phyloP scores from a whole-genome alignment of 2,329 filamentous ascomycete genomes.

The Ophiostoma populinum region DNA sequence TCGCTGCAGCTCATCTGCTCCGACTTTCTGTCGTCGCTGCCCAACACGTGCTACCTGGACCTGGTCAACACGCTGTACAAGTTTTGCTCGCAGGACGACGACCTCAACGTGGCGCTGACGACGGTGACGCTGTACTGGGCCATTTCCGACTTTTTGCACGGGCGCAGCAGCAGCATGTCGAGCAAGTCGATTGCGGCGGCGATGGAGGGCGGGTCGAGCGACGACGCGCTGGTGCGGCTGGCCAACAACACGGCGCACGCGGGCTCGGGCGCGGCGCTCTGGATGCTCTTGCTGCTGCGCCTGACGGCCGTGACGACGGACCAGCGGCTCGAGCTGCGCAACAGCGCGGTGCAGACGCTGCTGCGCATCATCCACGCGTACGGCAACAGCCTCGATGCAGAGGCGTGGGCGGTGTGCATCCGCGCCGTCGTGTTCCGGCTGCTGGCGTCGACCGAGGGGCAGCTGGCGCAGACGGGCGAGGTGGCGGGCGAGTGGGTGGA shows the following conservation, averaged over 20 bases:
- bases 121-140: constrained; percentile 95
- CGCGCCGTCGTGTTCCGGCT: constrained; percentile 67
- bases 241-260: constrained; percentile 41
- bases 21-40: constrained; percentile 67
- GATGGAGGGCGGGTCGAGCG: constrained; percentile 35
- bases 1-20: constrained; percentile 87
- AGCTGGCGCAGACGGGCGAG: constrained; percentile 24
- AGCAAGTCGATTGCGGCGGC: constrained; percentile 40
- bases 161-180: constrained; percentile 37
- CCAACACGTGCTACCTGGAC: constrained; percentile 52
- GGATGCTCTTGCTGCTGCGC: constrained; percentile 59
- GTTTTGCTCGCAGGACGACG: constrained; percentile 78
- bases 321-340: constrained; percentile 56
- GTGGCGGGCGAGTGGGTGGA: constrained; percentile 48
- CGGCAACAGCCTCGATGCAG: constrained; percentile 58
- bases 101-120: constrained; percentile 91
- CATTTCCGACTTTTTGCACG: constrained; percentile 69
- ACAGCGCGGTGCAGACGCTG: constrained; percentile 79
- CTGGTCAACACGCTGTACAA: constrained; percentile 77
- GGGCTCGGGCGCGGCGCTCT: constrained; percentile 53
- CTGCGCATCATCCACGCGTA: constrained; percentile 86
- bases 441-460: constrained; percentile 48
- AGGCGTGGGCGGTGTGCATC: constrained; percentile 72
- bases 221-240: constrained; percentile 37
- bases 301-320: constrained; percentile 57